Evolutionary conservation across 116 monocot genomes (phyloP).

Genomic region (Iris pallida): DNA sequence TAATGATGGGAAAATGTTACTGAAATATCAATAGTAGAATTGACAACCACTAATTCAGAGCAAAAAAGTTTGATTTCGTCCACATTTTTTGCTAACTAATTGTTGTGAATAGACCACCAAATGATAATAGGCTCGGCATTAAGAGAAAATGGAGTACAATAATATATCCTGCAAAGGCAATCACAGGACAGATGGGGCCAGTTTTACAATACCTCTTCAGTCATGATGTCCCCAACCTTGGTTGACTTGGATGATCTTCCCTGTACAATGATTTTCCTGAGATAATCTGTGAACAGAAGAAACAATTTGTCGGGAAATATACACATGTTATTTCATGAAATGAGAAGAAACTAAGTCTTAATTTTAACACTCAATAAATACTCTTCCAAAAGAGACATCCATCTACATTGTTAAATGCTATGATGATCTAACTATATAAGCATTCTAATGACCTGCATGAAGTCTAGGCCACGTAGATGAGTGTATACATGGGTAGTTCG

Average conservation of each 20-base stretch:
- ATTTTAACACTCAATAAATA: background rate
- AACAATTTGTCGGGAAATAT: slow-evolving; percentile 2
- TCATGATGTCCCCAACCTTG: slow-evolving; percentile 99
- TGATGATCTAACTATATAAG: background rate
- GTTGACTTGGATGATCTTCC: slow-evolving; percentile 97
- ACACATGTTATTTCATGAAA: background rate
- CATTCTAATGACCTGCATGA: too few species aligned
- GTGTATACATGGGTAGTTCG: too few species aligned
- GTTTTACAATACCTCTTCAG: slow-evolving; percentile 93
- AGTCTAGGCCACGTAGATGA: too few species aligned
- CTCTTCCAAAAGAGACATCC: background rate
- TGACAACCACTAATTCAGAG: background rate
- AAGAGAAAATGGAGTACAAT: background rate
- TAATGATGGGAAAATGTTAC: too few species aligned
- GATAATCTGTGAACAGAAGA: slow-evolving; percentile 66
- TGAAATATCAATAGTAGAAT: background rate
- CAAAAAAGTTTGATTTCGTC: background rate
- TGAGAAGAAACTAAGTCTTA: background rate
- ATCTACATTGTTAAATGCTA: background rate
- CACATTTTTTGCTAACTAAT: background rate
- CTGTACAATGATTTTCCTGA: slow-evolving; percentile 93
- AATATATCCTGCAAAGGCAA: background rate
- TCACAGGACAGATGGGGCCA: too few species aligned
- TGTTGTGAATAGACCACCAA: background rate
- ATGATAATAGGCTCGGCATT: background rate